Conservation (phyloP, 371 early-diverging fungal genomes). For the Zopfochytrium polystomum region DNA sequence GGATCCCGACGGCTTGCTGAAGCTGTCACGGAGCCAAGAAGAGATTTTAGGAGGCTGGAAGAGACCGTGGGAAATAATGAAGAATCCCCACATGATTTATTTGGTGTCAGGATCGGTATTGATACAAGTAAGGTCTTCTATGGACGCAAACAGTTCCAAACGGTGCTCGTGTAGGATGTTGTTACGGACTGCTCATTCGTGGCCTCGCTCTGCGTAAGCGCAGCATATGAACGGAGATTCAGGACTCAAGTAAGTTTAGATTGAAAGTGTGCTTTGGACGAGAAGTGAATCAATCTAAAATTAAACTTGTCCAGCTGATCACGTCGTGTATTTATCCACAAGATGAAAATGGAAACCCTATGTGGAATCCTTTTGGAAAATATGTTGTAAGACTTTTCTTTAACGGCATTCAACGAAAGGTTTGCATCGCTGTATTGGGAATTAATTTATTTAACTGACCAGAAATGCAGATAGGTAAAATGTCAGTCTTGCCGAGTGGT, state of each 20-base stretch:
- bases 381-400: conserved; percentile 70
- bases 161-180: conserved; percentile 62
- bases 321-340: conserved; percentile 86
- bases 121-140: conserved; percentile 28
- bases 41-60: conserved; percentile 77
- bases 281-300: background rate
- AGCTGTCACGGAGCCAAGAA: conserved; percentile 71
- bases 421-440: conserved; percentile 33
- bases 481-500: too few species aligned
- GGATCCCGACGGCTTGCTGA: conserved; percentile 72
- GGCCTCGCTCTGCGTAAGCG: conserved; percentile 82
- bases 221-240: conserved; percentile 76
- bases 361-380: conserved; percentile 82
- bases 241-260: conserved; percentile 56
- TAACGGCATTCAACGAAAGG: conserved; percentile 83
- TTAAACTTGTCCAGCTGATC: conserved; percentile 52
- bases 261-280: background rate
- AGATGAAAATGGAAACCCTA: conserved; percentile 66
- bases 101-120: conserved; percentile 53
- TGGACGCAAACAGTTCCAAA: background rate
- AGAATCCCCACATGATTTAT: conserved; percentile 61
- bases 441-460: background rate
- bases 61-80: conserved; percentile 71
- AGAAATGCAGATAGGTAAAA: background rate
- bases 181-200: conserved; percentile 94